phyloP scores from a whole-genome alignment of 2,329 filamentous ascomycete species.

The Monosporascus sp. region DNA sequence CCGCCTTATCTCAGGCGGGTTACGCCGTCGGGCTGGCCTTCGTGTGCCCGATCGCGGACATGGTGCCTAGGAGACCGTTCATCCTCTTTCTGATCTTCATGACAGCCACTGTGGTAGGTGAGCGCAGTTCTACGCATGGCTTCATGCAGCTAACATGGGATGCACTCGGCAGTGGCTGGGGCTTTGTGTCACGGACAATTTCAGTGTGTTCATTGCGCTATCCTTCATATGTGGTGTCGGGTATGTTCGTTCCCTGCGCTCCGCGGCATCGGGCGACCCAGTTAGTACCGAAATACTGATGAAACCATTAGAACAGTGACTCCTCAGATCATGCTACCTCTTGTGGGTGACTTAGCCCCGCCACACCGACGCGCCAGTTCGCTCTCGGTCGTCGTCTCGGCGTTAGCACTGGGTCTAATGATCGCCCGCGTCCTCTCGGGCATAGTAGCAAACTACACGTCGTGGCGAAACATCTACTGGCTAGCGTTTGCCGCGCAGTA shows the following conservation, averaged over 20 bases:
- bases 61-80: conserved; percentile 53
- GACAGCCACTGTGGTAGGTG: conserved; percentile 54
- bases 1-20: conserved; percentile 63
- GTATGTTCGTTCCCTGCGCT: conserved; percentile 11
- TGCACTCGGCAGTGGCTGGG: conserved; percentile 44
- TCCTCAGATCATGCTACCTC: conserved; percentile 58
- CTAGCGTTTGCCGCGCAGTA: conserved; percentile 60
- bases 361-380: conserved; percentile 55
- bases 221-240: conserved; percentile 53
- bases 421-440: conserved; percentile 64
- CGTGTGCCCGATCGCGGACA: conserved; percentile 60
- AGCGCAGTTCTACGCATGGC: neutral
- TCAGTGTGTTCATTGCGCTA: conserved; percentile 53
- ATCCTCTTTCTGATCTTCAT: conserved; percentile 55
- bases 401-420: conserved; percentile 59
- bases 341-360: conserved; percentile 64
- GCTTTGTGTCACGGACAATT: conserved; percentile 54
- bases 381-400: conserved; percentile 60
- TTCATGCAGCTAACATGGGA: neutral
- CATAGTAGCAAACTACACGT: conserved; percentile 59
- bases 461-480: conserved; percentile 66
- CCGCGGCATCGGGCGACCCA: too few species aligned
- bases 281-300: conserved; percentile 28
- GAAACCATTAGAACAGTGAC: conserved; percentile 23
- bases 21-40: conserved; percentile 62